Percentiles rank a stretch among this genome's conserved stretches.
These are phyloP conservation scores for Epichloe hybrida DNA, from an alignment of 2,329 filamentous ascomycete species.

Conservation along the genomic window DNA sequence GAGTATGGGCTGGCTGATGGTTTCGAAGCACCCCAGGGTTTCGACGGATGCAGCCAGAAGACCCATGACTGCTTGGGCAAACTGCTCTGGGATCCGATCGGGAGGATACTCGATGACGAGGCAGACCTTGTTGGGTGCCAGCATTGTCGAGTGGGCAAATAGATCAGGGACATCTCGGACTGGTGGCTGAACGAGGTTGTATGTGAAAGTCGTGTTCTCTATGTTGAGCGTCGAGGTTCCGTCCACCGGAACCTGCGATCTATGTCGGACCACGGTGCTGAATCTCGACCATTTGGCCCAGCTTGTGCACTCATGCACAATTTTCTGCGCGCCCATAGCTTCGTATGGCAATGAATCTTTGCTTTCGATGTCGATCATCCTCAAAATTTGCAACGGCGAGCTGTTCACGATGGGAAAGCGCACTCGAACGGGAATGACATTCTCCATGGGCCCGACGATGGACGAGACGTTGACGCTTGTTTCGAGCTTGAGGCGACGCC, in stretches of 20 bases:
- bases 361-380: conserved; percentile 34
- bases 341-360: conserved; percentile 34
- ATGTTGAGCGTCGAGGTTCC: conserved; percentile 30
- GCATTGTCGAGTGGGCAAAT: conserved; percentile 28
- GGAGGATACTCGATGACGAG: conserved; percentile 33
- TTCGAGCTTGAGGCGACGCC: conserved; percentile 28
- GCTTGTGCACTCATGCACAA: conserved; percentile 38
- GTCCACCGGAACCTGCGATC: conserved; percentile 16
- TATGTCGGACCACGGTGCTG: conserved; percentile 41
- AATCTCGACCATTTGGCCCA: conserved; percentile 42
- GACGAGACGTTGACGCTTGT: conserved; percentile 41
- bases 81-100: conserved; percentile 25
- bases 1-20: conserved; percentile 31
- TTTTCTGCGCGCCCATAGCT: conserved; percentile 35
- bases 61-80: conserved; percentile 31
- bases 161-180: conserved; percentile 31
- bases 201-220: conserved; percentile 30
- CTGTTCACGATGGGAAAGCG: conserved; percentile 29
- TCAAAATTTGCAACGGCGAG: conserved; percentile 35
- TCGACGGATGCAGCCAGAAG: conserved; percentile 32
- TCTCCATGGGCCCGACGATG: conserved; percentile 33
- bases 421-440: conserved; percentile 35
- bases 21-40: conserved; percentile 30
- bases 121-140: conserved; percentile 23
- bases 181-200: conserved; percentile 26